Evolutionary conservation across 345 rosid species (phyloP).

Genomic region (Arabis alpina): DNA sequence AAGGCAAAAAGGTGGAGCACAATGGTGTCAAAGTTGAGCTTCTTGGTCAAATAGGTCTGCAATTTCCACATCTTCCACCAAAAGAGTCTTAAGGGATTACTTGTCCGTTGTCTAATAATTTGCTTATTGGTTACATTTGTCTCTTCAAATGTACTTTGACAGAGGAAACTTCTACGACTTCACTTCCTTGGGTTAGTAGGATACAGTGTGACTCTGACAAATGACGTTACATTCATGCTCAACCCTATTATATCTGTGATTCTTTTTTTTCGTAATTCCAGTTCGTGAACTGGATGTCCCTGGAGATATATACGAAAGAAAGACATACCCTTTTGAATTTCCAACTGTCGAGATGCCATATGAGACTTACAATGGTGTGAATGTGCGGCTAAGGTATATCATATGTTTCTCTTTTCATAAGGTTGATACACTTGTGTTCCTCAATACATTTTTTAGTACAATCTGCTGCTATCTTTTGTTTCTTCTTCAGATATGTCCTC

Average conservation of each 20-base stretch:
- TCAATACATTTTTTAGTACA: not conserved
- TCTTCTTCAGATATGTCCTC: slow-evolving; percentile 74
- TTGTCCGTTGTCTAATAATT: slow-evolving; percentile 7
- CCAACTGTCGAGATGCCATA: slow-evolving; percentile 99
- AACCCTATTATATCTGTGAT: not conserved
- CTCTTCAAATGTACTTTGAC: slow-evolving; percentile 83
- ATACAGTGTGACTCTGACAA: not conserved
- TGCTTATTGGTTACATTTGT: slow-evolving; percentile 30
- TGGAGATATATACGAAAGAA: slow-evolving; percentile 88
- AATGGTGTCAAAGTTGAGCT: slow-evolving; percentile 95
- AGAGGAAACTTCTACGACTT: slow-evolving; percentile 95
- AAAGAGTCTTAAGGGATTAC: slow-evolving; percentile 10
- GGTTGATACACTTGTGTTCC: slow-evolving; percentile 11
- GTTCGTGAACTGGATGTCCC: slow-evolving; percentile 98
- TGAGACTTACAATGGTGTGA: slow-evolving; percentile 91
- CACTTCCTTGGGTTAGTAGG: slow-evolving; percentile 87
- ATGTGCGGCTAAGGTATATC: slow-evolving; percentile 90
- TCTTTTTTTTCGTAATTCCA: slow-evolving; percentile 41
- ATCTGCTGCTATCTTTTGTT: not conserved
- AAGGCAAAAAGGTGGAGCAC: slow-evolving; percentile 95
- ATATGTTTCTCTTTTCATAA: not conserved
- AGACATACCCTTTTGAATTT: slow-evolving; percentile 91
- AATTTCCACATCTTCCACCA: slow-evolving; percentile 10
- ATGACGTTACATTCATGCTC: not conserved
- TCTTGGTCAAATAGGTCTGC: slow-evolving; percentile 94